Evolutionary conservation across 257 asterid species (phyloP), one percentile per base, ranked within the genome.

Genomic region (Anisodus tanguticus): DNA sequence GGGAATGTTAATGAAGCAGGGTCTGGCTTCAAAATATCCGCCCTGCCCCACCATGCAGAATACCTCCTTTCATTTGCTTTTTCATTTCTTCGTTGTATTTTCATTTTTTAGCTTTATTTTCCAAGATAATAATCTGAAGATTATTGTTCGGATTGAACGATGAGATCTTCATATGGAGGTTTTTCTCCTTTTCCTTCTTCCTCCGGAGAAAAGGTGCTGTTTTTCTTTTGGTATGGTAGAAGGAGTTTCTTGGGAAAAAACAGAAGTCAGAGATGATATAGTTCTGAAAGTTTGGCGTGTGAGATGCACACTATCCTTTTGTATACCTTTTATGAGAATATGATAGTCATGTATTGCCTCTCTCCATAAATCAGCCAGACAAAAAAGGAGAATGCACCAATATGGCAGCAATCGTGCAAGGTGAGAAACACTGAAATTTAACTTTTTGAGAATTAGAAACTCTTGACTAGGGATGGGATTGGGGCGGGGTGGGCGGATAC

Each of bases 181-280:
- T 68, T 39, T 69, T 13, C 31, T 69, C 31, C 78, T 69, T 39
- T 51, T 39, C 47, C 47, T 69, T 69, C 54, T 39, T 68, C 78
- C 15, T 69, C 54, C 7, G 8, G 31, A 3, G 78, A 69, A 16
- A 69, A 41, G 51, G 54, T 8, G 37, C 31, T 41, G 54, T 47
- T 69, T 69, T 68, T 39, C 78, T 69, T 5, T 69, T 17, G 78
- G 78, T 69, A 8, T 15, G 78, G 43, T 69, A 69, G 74, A 67
- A 9, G 74, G 78, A 39, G 6, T 15, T 69, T 69, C 54, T 69
- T 10, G 39, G 53, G 45, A 3, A 69, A 69, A 41, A 69, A 16
- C 3, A 37, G 3, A 41, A 41, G 47, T 16, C 13, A 69, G 54
- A 69, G 78, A 41, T 69, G 78, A 16, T 17, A 69, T 69, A 69